Evolutionary conservation across 805 yeast genomes (phyloP).

Genomic region (Lipomyces starkeyi): DNA sequence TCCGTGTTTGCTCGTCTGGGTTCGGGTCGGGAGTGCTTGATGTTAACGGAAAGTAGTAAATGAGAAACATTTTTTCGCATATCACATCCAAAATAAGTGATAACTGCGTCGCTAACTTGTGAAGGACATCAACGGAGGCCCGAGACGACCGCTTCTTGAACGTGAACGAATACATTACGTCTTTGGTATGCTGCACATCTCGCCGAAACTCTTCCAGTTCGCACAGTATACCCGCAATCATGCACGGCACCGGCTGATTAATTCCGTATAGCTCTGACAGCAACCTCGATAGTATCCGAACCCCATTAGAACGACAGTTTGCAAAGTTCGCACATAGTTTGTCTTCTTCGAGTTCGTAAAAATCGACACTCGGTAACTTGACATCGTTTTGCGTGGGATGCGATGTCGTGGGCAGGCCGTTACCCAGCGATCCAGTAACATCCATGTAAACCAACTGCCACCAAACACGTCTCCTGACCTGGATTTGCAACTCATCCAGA

Average conservation of each 20-base stretch:
- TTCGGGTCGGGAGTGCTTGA: neutral
- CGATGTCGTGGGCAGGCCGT: constrained; percentile 28
- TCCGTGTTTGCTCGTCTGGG: neutral
- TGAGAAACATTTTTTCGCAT: constrained; percentile 18
- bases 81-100: constrained; percentile 9
- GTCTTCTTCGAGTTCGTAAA: constrained; percentile 21
- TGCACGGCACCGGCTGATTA: neutral
- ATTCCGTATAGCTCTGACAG: constrained; percentile 29
- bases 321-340: constrained; percentile 18
- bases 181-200: neutral
- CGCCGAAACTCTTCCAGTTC: constrained; percentile 7
- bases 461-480: constrained; percentile 26
- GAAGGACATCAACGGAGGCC: neutral
- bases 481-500: constrained; percentile 5
- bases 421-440: constrained; percentile 18
- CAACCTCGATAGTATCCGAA: constrained; percentile 15
- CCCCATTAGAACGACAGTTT: constrained; percentile 19
- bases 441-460: constrained; percentile 30
- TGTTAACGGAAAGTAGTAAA: constrained; percentile 12
- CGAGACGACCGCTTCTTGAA: neutral
- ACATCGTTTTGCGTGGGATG: constrained; percentile 20
- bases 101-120: neutral
- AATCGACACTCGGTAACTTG: constrained; percentile 15
- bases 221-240: neutral
- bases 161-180: neutral